These are phyloP conservation scores for Ophiostoma triangulosporum DNA, from an alignment of 2,329 filamentous ascomycete genomes.

Conservation along the genomic window DNA sequence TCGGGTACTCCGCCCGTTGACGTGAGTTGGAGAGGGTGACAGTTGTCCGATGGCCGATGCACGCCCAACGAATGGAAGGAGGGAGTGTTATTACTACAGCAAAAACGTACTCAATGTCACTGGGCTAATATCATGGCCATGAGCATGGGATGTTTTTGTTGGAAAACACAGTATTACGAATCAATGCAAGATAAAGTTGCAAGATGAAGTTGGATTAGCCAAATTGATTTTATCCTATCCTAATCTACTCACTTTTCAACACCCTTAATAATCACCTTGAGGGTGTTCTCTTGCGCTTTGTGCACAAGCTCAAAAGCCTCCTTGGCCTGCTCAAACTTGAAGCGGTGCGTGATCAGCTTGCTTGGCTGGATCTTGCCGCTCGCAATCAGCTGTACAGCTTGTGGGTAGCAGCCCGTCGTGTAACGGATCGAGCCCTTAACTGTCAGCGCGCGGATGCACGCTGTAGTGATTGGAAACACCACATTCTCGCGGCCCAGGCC, in stretches of 20 bases:
- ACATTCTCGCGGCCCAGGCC: constrained; percentile 36
- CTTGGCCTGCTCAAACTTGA: constrained; percentile 15
- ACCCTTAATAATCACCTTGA: constrained; percentile 7
- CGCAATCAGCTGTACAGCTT: constrained; percentile 31
- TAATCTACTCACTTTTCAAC: not conserved
- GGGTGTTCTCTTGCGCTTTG: constrained; percentile 8
- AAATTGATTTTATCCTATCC: not conserved
- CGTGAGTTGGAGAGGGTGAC: too few species aligned
- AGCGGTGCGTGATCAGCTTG: constrained; percentile 24
- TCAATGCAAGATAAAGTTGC: too few species aligned
- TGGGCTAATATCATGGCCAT: too few species aligned
- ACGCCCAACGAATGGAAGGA: too few species aligned
- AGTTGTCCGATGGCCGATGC: too few species aligned
- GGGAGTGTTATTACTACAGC: too few species aligned
- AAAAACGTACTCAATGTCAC: too few species aligned
- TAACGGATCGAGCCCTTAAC: constrained; percentile 34
- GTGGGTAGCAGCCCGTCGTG: constrained; percentile 33
- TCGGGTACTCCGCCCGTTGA: too few species aligned
- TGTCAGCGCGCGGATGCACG: constrained; percentile 32
- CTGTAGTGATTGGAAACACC: constrained; percentile 33
- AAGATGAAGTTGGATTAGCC: too few species aligned
- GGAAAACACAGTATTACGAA: too few species aligned
- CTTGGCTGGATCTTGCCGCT: constrained; percentile 29
- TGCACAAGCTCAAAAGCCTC: constrained; percentile 12
- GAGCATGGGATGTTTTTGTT: too few species aligned